Percentiles rank a stretch among this genome's conserved stretches.
Conservation (phyloP, 2,329 filamentous ascomycete genomes). For the Lasiodiplodia hormozganensis region DNA sequence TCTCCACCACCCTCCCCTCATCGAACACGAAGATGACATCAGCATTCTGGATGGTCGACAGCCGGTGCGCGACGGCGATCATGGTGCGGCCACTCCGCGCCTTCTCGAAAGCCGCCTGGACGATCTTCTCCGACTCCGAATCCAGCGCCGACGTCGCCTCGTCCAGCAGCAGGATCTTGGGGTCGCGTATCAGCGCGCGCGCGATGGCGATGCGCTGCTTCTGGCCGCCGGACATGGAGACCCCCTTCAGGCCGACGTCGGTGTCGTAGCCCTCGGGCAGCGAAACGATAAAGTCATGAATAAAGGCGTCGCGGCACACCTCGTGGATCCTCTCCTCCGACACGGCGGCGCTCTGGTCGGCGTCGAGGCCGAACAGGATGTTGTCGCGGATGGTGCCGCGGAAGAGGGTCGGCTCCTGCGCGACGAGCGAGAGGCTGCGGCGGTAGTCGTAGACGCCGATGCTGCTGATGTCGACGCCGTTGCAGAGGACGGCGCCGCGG, state of each 20-base stretch:
- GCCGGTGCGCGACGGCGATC: conserved; percentile 89
- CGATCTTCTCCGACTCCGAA: conserved; percentile 69
- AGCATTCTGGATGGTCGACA: conserved; percentile 92
- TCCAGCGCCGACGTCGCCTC: conserved; percentile 47
- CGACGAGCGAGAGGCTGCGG: conserved; percentile 79
- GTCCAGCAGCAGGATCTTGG: conserved; percentile 69
- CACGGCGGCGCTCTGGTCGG: conserved; percentile 60
- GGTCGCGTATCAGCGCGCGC: conserved; percentile 81
- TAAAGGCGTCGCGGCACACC: conserved; percentile 75
- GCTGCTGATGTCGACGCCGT: conserved; percentile 79
- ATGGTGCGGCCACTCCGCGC: conserved; percentile 88
- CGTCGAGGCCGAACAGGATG: conserved; percentile 69
- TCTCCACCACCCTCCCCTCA: conserved; percentile 83
- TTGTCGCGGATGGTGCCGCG: conserved; percentile 88
- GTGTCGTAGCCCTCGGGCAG: conserved; percentile 78
- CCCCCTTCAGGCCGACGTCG: conserved; percentile 84
- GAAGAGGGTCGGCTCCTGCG: conserved; percentile 88
- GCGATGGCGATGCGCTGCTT: conserved; percentile 93
- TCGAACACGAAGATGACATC: conserved; percentile 97
- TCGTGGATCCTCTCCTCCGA: conserved; percentile 74
- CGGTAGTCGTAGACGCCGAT: conserved; percentile 77
- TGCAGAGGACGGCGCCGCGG: conserved; percentile 78
- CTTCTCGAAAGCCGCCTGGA: conserved; percentile 80
- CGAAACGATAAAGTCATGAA: conserved; percentile 37
- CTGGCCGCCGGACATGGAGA: conserved; percentile 84